Evolutionary conservation across 2,329 filamentous ascomycete genomes (phyloP).

Genomic region (Trichoderma sp.): DNA sequence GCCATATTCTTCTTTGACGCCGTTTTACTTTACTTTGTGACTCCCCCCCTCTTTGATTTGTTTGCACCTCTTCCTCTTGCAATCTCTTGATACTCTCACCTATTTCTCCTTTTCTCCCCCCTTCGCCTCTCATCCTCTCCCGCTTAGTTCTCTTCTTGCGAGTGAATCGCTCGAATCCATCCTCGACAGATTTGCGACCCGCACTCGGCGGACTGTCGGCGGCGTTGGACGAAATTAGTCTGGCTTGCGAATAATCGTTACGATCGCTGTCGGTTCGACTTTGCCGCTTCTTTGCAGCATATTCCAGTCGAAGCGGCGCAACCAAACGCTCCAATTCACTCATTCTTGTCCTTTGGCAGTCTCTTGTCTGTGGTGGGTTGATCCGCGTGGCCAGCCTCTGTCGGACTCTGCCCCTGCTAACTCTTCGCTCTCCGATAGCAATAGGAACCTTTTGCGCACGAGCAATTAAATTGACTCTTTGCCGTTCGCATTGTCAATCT

Average conservation of each 20-base stretch:
- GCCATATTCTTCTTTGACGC: slow-evolving; percentile 15
- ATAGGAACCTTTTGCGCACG: neutral
- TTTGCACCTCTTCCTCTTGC: neutral
- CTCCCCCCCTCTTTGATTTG: neutral
- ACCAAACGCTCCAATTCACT: neutral
- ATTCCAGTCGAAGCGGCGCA: neutral
- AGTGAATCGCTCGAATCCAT: slow-evolving; percentile 11
- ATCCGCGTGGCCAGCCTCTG: neutral
- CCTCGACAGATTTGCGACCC: slow-evolving; percentile 12
- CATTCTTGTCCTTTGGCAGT: neutral
- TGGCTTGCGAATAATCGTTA: neutral
- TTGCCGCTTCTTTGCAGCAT: neutral
- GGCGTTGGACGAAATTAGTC: neutral
- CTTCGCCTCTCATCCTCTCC: neutral
- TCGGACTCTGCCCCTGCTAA: neutral
- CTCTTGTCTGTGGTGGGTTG: neutral
- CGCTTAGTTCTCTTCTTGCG: neutral
- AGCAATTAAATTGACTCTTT: neutral
- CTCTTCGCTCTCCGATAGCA: neutral
- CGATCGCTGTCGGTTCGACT: neutral
- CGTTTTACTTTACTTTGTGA: slow-evolving; percentile 16
- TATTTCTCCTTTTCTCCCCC: no score
- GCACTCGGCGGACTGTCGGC: slow-evolving; percentile 18
- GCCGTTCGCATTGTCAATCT: neutral
- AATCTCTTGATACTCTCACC: neutral